Evolutionary conservation across 1,284 basidiomycete genomes (phyloP), one percentile per base, ranked within the genome.

Genomic region (Ustilago cynodontis): DNA sequence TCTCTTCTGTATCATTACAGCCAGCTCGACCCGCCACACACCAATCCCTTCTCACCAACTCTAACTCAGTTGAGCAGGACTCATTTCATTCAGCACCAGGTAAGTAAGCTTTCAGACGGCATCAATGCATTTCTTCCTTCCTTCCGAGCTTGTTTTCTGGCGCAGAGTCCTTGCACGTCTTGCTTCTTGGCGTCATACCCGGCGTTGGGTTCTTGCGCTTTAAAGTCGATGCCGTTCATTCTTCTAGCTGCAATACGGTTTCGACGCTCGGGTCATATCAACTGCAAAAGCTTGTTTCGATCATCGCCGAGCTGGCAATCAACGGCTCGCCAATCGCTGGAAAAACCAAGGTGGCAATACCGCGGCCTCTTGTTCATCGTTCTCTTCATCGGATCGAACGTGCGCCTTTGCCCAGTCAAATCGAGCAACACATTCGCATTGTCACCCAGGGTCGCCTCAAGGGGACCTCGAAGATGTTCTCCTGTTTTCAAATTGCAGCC

Each of bases 31-130:
- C 60, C 47, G 29, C 59, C 39, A 56, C 37, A 29, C 14, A 35
- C n/a, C 31, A 33, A 33, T 39, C 39, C 20, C 47, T 37, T 31
- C 39, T 22, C 56, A 20, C 28, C 49, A 28, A 28, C 26, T 26
- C 50, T 53, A 14, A 11, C 18, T n/a, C 43, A 31, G 18, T 57
- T 35, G 35, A 59, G 8, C 39, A 60, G 49, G 53, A 20, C 43
- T 65, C 47, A 59, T 61, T 61, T 54, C 63, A 54, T 43, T 49
- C 52, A 24, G 14, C 24, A 49, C 24, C 26, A 39, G 53, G 68
- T 71, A 65, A 65, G 62, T 71, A 57, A 62, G 51, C 43, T 51
- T 71, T 43, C 22, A 37, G 18, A 41, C 60, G 26, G 45, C 47
- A 37, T 28, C 10, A 28, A 26, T 54, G 43, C 33, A 52, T 53